These are phyloP conservation scores for Trichoderma sp. DNA, from an alignment of 2,329 filamentous ascomycete species.

Conservation along the genomic window DNA sequence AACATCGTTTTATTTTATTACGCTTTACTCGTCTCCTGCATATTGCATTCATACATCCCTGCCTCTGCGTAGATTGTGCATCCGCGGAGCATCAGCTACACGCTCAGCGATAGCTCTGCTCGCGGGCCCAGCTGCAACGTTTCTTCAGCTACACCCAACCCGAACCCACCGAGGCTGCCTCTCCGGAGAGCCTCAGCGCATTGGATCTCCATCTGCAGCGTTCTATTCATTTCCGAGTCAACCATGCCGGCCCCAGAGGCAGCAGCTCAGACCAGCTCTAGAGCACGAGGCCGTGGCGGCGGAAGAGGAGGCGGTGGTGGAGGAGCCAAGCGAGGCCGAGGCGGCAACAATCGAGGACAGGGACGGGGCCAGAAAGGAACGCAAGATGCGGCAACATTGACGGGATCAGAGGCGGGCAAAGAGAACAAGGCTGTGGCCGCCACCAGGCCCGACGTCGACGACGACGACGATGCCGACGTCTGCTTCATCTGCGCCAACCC, in stretches of 20 bases:
- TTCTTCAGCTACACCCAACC: background rate
- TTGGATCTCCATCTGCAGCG: background rate
- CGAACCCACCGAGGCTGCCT: background rate
- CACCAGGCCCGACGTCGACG: constrained; percentile 34
- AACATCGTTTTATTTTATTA: background rate
- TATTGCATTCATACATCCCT: background rate
- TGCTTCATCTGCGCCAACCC: constrained; percentile 98
- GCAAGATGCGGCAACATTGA: constrained; percentile 33
- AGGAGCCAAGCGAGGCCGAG: constrained; percentile 36
- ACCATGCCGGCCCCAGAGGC: constrained; percentile 15
- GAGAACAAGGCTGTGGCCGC: constrained; percentile 36
- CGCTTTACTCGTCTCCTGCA: background rate
- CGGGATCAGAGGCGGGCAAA: constrained; percentile 18
- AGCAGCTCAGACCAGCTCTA: constrained; percentile 29
- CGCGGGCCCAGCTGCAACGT: background rate
- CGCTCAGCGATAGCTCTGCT: background rate
- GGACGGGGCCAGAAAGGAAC: constrained; percentile 32
- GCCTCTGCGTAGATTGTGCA: background rate
- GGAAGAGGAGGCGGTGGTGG: constrained; percentile 44
- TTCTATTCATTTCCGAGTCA: background rate
- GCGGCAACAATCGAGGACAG: constrained; percentile 38
- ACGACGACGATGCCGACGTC: constrained; percentile 70
- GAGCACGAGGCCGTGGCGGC: constrained; percentile 48
- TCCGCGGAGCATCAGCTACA: background rate
- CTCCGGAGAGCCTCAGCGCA: background rate